Percentiles rank a stretch among this genome's conserved stretches.
phyloP scores from a whole-genome alignment of 306 rosid species.

The Cucumis cinereus region DNA sequence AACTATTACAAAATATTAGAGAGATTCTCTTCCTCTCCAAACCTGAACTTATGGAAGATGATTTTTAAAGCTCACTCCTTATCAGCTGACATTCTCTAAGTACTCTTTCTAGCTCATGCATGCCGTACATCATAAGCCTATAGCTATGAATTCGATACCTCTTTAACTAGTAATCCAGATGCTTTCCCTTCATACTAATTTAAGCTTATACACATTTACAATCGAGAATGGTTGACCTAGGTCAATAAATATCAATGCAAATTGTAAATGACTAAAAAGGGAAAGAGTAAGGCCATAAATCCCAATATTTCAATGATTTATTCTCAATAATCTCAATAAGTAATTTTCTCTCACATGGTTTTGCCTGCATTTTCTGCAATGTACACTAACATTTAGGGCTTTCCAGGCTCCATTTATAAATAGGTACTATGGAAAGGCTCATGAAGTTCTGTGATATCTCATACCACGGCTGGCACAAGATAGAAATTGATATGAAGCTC shows the following conservation, averaged over 20 bases:
- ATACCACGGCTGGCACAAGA: background rate
- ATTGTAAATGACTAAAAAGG: background rate
- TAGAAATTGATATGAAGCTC: background rate
- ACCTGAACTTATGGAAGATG: background rate
- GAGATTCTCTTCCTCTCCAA: background rate
- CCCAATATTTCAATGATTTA: too few species aligned
- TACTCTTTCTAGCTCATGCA: background rate
- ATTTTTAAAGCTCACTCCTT: background rate
- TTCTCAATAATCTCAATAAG: background rate
- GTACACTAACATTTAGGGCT: background rate
- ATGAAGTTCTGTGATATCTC: conserved; percentile 47
- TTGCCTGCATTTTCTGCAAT: background rate
- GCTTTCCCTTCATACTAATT: background rate
- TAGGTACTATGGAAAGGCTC: conserved; percentile 86
- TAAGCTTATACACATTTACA: background rate
- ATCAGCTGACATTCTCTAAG: background rate
- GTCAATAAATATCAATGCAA: background rate
- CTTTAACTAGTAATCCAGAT: background rate
- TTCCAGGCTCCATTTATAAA: conserved; percentile 65
- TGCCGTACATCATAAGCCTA: background rate
- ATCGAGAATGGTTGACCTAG: background rate
- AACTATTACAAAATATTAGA: background rate
- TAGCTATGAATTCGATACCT: background rate
- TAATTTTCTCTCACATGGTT: background rate
- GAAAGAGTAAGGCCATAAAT: background rate